Conservation (phyloP, 2,329 filamentous ascomycete species). For the Catunica adiposa region DNA sequence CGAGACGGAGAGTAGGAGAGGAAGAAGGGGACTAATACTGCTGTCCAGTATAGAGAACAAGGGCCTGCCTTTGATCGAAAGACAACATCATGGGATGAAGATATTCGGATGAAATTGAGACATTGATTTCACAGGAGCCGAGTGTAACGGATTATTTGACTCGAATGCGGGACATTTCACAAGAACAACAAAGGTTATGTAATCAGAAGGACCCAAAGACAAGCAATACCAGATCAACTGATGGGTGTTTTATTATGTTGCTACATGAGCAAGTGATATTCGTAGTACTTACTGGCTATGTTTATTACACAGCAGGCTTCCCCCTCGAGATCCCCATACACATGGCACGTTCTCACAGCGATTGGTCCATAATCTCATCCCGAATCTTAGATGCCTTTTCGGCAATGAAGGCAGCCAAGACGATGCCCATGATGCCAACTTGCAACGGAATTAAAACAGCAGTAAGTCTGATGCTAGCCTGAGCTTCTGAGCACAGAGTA, state of each 20-base stretch:
- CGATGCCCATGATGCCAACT: constrained; percentile 29
- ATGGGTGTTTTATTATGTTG: no score
- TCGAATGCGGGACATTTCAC: no score
- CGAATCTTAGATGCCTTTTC: not conserved
- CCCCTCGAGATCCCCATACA: no score
- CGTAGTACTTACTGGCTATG: no score
- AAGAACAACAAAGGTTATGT: no score
- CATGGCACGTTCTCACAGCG: no score
- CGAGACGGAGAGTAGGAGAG: not conserved
- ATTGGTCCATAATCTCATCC: not conserved
- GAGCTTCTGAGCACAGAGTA: constrained; percentile 39
- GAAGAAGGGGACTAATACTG: not conserved
- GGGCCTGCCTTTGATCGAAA: no score
- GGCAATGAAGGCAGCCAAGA: constrained; percentile 22
- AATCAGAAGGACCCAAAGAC: no score
- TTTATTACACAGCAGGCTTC: no score
- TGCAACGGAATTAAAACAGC: constrained; percentile 42
- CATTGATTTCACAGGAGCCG: not conserved
- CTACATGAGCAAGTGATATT: no score
- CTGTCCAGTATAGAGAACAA: not conserved
- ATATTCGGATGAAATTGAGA: not conserved
- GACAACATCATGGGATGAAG: not conserved
- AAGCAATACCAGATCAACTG: no score
- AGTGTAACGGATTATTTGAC: no score
- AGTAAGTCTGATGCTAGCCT: constrained; percentile 35